A percentile compares a stretch with the other conserved stretches of the same genome.
Conservation (phyloP, 352 stramenopile genomes). For the Globisporangium cylindrosporum region DNA sequence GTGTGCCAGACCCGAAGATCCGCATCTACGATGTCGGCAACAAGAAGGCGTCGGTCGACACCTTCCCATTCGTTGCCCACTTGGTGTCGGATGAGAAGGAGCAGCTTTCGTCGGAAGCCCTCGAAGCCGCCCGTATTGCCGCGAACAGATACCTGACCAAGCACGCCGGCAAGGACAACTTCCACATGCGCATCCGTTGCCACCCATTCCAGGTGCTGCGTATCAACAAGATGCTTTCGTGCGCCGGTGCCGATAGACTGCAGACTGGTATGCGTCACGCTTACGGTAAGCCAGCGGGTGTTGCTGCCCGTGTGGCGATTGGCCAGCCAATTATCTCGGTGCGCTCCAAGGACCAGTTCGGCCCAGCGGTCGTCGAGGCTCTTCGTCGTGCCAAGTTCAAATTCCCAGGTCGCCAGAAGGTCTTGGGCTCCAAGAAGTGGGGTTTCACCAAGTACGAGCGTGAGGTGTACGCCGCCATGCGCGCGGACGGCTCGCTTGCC, state of each 20-base stretch:
- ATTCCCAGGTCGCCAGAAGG: slow-evolving; percentile 99
- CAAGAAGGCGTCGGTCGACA: slow-evolving; percentile 97
- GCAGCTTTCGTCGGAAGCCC: slow-evolving; percentile 95
- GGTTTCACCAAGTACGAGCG: slow-evolving; percentile 99
- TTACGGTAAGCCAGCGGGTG: slow-evolving; percentile 98
- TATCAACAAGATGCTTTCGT: slow-evolving; percentile 99
- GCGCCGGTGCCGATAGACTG: slow-evolving; percentile 98
- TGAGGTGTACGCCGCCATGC: slow-evolving; percentile 97
- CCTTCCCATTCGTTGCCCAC: slow-evolving; percentile 99
- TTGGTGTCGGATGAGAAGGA: slow-evolving; percentile 94
- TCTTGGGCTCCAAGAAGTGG: slow-evolving; percentile 99
- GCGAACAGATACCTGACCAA: slow-evolving; percentile 99
- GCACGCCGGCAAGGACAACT: slow-evolving; percentile 97
- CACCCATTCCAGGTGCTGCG: slow-evolving; percentile 99
- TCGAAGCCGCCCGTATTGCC: slow-evolving; percentile 98
- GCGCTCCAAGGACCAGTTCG: slow-evolving; percentile 95
- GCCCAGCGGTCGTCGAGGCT: slow-evolving; percentile 94
- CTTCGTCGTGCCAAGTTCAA: slow-evolving; percentile 99
- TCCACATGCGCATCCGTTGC: slow-evolving; percentile 99
- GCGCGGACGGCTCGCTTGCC: slow-evolving; percentile 91
- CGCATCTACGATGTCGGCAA: slow-evolving; percentile 99
- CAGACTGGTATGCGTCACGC: slow-evolving; percentile 99
- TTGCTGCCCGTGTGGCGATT: slow-evolving; percentile 98
- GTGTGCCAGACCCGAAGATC: slow-evolving; percentile 97
- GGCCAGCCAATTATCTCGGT: slow-evolving; percentile 98